These are phyloP conservation scores for Ceratocystis variospora DNA, from an alignment of 2,329 filamentous ascomycete species.

Conservation along the genomic window DNA sequence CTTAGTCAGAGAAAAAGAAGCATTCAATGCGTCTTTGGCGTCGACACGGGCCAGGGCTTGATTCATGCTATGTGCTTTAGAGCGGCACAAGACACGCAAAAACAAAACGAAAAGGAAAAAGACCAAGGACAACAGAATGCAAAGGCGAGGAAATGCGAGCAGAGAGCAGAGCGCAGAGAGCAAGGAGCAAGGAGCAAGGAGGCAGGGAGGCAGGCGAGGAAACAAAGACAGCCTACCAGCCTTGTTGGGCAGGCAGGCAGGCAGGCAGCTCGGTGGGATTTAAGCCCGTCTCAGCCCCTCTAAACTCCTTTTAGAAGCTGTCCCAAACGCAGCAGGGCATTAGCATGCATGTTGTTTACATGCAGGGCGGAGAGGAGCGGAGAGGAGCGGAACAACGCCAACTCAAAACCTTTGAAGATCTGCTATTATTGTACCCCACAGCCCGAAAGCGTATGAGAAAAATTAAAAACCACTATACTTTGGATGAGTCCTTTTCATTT, in stretches of 20 bases:
- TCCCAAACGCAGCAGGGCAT: too few relatives aligned
- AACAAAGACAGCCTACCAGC: neutral
- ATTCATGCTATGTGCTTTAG: neutral
- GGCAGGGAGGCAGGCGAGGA: neutral
- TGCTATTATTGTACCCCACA: neutral
- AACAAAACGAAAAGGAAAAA: neutral
- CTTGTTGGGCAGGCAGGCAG: neutral
- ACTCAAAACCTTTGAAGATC: neutral
- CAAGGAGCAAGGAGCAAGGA: too few relatives aligned
- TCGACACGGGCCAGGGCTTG: neutral
- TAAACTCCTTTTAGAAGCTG: neutral
- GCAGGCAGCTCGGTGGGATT: neutral
- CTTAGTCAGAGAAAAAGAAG: neutral
- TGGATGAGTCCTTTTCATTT: neutral
- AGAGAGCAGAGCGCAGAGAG: too few relatives aligned
- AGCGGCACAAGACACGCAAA: neutral
- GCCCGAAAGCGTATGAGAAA: neutral
- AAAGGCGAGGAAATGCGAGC: neutral
- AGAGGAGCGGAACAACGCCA: slow-evolving; percentile 2
- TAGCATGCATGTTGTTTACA: neutral
- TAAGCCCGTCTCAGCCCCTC: neutral
- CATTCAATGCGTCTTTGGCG: neutral
- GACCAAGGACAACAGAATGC: neutral
- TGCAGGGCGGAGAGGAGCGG: slow-evolving; percentile 1
- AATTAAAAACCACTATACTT: neutral